These are phyloP conservation scores for Leccinellum albellum DNA, from an alignment of 768 basidiomycete species.

Conservation along the genomic window DNA sequence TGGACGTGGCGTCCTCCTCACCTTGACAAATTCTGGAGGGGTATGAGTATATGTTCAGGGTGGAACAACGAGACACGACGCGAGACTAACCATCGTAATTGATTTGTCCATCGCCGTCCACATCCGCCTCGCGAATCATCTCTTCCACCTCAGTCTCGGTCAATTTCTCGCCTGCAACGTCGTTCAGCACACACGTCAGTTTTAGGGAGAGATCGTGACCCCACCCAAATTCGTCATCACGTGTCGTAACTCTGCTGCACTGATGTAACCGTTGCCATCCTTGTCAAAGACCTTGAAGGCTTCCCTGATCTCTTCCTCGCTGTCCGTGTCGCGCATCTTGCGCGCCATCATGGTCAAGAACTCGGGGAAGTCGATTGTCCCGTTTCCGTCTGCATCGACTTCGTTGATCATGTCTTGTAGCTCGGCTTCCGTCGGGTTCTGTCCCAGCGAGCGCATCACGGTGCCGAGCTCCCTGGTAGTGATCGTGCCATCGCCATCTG, in stretches of 20 bases:
- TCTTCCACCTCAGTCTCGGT: slow-evolving; percentile 86
- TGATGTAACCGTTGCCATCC: slow-evolving; percentile 91
- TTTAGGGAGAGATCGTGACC: slow-evolving; percentile 18
- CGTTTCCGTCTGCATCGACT: slow-evolving; percentile 86
- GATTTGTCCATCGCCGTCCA: slow-evolving; percentile 93
- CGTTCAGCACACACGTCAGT: slow-evolving; percentile 2
- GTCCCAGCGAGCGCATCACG: slow-evolving; percentile 89
- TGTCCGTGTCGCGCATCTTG: slow-evolving; percentile 89
- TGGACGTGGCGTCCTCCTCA: slow-evolving; percentile 23
- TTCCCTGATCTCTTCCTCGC: slow-evolving; percentile 92
- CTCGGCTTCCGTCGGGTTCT: slow-evolving; percentile 90
- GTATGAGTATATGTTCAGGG: background rate
- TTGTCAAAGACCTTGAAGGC: slow-evolving; percentile 98
- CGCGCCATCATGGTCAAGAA: slow-evolving; percentile 83
- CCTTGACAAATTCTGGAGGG: slow-evolving; percentile 71
- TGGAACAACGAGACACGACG: background rate
- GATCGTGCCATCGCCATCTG: slow-evolving; percentile 92
- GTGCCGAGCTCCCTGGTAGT: slow-evolving; percentile 88
- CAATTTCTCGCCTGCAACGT: slow-evolving; percentile 70
- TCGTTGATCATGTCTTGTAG: slow-evolving; percentile 95
- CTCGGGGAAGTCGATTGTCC: slow-evolving; percentile 82
- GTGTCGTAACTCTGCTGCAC: slow-evolving; percentile 77
- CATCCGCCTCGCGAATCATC: slow-evolving; percentile 96
- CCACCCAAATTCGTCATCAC: slow-evolving; percentile 89
- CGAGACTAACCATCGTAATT: slow-evolving; percentile 67